Base-by-base conservation (phyloP, 352 stramenopile species). In the Phytophthora megakarya region DNA sequence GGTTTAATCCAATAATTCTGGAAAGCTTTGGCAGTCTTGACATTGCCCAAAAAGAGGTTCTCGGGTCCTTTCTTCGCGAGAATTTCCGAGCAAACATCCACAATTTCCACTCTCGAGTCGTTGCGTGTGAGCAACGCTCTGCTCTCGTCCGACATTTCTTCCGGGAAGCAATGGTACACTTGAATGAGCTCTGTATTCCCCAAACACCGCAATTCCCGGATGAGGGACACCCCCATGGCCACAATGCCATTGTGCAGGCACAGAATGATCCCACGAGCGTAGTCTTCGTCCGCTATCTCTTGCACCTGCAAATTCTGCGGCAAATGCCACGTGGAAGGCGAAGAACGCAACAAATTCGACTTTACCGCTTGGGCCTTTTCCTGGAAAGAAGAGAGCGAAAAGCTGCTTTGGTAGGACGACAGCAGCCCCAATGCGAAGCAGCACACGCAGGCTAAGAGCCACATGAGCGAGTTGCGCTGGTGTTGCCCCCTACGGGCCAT, bases 1-100 rank as follows among this genome's bases (percentile, higher is more conserved):
- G 81, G 81, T 49, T 90, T 87, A 64, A 88, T 63, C 72, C 75
- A 90, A 56, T 76, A 88, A 54, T 74, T 88, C 44, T 67, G 59
- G 59, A 90, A 88, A 15, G 52, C 70, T n/a, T 65, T 57, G 1
- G 67, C 66, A 2, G 60, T 58, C 13, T 75, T 44, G 5, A 35
- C 23, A 12, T 77, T 32, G 32, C 57, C 50, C 3, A 60, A 19
- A 33, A 80, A 77, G 19, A 75, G 53, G 42, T 75, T 64, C 28
- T 77, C 65, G 0, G 44, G 21, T 12, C 54, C 61, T n/a, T 44
- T 40, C n/a, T 68, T 58, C n/a, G 61, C 51, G 32, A 88, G 18
- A 15, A 81, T 23, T 3, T 85, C 67, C 0, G 65, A 56, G 61
- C 79, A 90, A 35, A 86, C 79, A 56, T 91, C 82, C 32, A 91